Conservation (phyloP, 768 basidiomycete species). For the Mycena metata region DNA sequence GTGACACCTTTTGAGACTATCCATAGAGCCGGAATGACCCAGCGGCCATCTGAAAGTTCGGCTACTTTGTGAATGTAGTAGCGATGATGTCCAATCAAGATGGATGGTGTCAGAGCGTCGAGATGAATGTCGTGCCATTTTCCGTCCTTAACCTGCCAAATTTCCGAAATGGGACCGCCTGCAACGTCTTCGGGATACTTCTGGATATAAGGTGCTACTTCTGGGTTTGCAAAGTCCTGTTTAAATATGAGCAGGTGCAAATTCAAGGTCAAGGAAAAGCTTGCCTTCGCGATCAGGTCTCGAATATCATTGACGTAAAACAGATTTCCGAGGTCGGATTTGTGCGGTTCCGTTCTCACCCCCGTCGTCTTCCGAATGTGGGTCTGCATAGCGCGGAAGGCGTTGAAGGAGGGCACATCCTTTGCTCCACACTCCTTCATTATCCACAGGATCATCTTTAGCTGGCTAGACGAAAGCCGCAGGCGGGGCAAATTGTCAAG, state of each 20-base stretch:
- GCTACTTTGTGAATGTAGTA: conserved; percentile 35
- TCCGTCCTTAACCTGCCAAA: conserved; percentile 45
- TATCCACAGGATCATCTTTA: conserved; percentile 51
- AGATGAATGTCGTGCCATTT: conserved; percentile 42
- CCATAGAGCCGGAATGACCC: conserved; percentile 17
- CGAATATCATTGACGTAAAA: conserved; percentile 27
- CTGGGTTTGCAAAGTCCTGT: conserved; percentile 51
- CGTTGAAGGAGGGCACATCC: conserved; percentile 46
- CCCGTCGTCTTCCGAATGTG: conserved; percentile 34
- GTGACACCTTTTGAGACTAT: conserved; percentile 4
- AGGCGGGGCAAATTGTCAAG: conserved; percentile 51
- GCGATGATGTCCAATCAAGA: conserved; percentile 43
- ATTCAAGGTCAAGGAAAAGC: too few relatives aligned
- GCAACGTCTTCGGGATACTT: conserved; percentile 48
- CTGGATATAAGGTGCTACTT: conserved; percentile 42
- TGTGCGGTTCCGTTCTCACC: conserved; percentile 24
- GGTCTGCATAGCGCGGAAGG: conserved; percentile 41
- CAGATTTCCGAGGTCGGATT: conserved; percentile 20
- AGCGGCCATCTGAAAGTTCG: neutral
- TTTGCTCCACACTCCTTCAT: conserved; percentile 43
- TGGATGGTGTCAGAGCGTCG: conserved; percentile 40
- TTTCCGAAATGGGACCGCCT: conserved; percentile 45
- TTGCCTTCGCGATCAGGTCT: conserved; percentile 8
- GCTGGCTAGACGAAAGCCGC: conserved; percentile 45
- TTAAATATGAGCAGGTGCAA: too few relatives aligned